Evolutionary conservation across 805 yeast genomes (phyloP), one percentile per base, ranked within the genome.

Genomic region (Pichia eremophila): DNA sequence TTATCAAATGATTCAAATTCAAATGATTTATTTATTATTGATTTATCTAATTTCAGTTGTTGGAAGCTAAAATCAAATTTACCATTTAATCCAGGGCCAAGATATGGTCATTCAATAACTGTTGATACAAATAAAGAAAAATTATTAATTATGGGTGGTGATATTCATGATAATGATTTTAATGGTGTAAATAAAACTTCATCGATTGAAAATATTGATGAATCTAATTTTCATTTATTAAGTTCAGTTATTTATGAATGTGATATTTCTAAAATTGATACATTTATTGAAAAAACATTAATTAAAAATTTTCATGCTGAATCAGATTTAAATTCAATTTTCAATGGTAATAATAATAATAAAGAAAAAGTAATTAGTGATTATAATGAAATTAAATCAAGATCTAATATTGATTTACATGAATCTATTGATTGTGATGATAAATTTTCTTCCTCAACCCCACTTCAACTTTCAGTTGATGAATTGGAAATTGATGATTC

Each of bases 21-120:
- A 49, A 75, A 76, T 56, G 75, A 78, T 34, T 73, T 89, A 45
- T 79, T 77, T 58, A 81, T 89, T n/a, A 77, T 93, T 55, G 88
- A 88, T 61, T 70, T 93, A 55, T 73, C 78, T 45, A 75, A 85
- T 22, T 72, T 75, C 43, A 77, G 78, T 43, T 89, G 96, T 93
- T 81, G 78, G 59, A 63, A 63, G 36, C 58, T 69, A 2, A 71
- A 69, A 56, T 68, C 69, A 39, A 64, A 68, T 62, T 74, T 64
- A 55, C 73, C 61, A 9, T 65, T 67, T 39, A 70, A 73, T 37
- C 95, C 96, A 1, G 85, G 90, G 41, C 79, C 93, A 14, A 78
- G 97, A 56, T 85, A 91, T 52, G 98, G 98, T 10, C 99, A 93
- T 65, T 79, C 95, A 8, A 69, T 91, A 66, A 81, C 97, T 1